Evolutionary conservation across 345 rosid species (phyloP), one percentile per base, ranked within the genome.

Genomic region (Eucalyptus sp.): DNA sequence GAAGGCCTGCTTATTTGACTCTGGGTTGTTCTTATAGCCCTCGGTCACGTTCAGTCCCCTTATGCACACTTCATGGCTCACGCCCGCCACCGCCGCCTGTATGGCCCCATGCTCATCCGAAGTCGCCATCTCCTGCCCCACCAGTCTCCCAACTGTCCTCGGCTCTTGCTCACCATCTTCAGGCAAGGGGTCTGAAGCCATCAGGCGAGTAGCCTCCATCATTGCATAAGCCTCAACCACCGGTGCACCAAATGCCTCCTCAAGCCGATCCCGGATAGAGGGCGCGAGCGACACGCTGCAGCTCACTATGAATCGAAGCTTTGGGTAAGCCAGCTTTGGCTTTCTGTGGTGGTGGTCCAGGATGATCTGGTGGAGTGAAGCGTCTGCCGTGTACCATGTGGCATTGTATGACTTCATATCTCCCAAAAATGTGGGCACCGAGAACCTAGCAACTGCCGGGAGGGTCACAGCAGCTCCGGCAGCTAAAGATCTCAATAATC

Each of bases 171-270:
- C 93, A 14, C 99, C 99, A 64, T 95, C 91, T 88, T 95, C 97
- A 0, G 96, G 97, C 87, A 96, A 92, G 6, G 98, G 98, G 89
- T 97, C 96, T 2, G 99, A 95, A 29, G 95, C 86, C 98, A 94
- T 97, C 92, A 95, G 51, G 86, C 95, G 97, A 15, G 96, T 89
- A 9, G 98, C 99, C 80, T 97, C 99, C 1, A 96, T 95, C 98
- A 97, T 97, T 24, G 99, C 99, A 87, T 97, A 97, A 16, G 99
- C 96, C 92, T 97, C 98, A 15, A 96, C 90, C 13, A 97, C 98
- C 2, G 98, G 99, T 50, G 98, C 97, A 15, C 92, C 94, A 81
- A 96, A 97, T 12, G 93, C 93, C 90, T 94, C 96, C 91, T 97
- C 97, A 3, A 97, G 96, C 91, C 94, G 94, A 3, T 93, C 92